Conservation (phyloP, 2,329 filamentous ascomycete species). For the Colletotrichum liriopes region DNA sequence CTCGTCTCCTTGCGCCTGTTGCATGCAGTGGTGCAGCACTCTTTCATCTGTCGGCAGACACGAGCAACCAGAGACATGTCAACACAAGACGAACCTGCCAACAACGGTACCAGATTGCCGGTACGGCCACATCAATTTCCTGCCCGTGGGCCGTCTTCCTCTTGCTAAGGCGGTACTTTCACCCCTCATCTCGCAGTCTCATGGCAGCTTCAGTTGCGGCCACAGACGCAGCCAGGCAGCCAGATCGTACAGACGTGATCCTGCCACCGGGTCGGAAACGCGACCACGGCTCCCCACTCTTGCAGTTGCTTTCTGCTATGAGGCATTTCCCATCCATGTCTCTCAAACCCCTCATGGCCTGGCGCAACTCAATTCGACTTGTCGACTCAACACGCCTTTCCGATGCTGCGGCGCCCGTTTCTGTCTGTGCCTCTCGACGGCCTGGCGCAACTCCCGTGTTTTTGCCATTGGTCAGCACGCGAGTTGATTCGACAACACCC, state of each 20-base stretch:
- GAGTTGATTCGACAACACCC: constrained; percentile 15
- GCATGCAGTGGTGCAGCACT: not conserved
- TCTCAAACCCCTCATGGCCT: constrained; percentile 36
- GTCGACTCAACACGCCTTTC: constrained; percentile 13
- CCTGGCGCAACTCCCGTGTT: constrained; percentile 15
- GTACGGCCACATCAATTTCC: constrained; percentile 37
- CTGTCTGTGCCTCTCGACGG: constrained; percentile 16
- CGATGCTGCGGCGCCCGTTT: constrained; percentile 37
- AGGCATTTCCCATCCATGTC: constrained; percentile 43
- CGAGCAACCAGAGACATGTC: constrained; percentile 19
- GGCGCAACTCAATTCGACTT: constrained; percentile 15
- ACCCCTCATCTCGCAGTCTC: constrained; percentile 7
- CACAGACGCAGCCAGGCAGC: constrained; percentile 10
- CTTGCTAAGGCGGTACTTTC: constrained; percentile 36
- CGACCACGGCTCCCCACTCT: constrained; percentile 35
- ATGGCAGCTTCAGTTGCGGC: constrained; percentile 15
- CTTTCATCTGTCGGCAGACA: constrained; percentile 13
- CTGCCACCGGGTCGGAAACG: constrained; percentile 35
- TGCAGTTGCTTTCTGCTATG: constrained; percentile 31
- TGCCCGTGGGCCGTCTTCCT: constrained; percentile 19
- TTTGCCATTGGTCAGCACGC: constrained; percentile 25
- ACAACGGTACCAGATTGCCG: constrained; percentile 32
- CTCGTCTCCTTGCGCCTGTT: not conserved
- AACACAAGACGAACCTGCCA: constrained; percentile 40
- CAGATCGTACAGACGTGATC: constrained; percentile 32